Evolutionary conservation across 441 rosid genomes (phyloP), one percentile per base, ranked within the genome.

Genomic region (Gossypium trilobum): DNA sequence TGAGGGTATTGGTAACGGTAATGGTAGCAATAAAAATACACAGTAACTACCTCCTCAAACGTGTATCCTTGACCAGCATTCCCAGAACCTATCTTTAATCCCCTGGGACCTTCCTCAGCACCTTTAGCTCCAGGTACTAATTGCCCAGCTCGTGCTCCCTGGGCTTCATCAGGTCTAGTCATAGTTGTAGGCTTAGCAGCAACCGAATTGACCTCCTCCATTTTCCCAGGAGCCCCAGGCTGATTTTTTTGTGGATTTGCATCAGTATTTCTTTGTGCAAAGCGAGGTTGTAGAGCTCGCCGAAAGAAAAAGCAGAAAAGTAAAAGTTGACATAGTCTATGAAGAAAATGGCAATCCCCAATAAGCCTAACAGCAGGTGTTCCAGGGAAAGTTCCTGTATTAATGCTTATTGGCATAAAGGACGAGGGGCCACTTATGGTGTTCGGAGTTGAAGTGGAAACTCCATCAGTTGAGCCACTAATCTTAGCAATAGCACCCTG

Each of bases 1-100:
- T 16, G 46, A 63, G 31, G 5, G 5, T 29, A 29, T 3, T 17
- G 20, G 57, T 20, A 72, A 27, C n/a, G 42, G 61, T 23, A 27
- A 68, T 23, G 58, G 63, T 55, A 67, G 55, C 55, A 17, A 71
- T 39, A 42, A 68, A 57, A 78, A 44, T 72, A 75, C 16, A 7
- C 23, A 27, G 20, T 59, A 64, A 73, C 42, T 83, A 95, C 99
- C 98, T 95, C 99, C 79, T 93, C 99, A 78, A 87, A 95, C 71
- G 94, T 95, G 83, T 95, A 95, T 75, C 99, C 99, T 83, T 95
- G 99, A 76, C 97, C 98, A 73, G 98, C 99, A 89, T 93, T 95
- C 73, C 99, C 99, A 81, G 72, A 88, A 36, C 99, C 98, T 82
- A 91, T 75, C 83, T 95, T 91, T 51, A 87, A 77, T 61, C 94